Conservation (phyloP, 2,329 filamentous ascomycete species). For the Colletotrichum sp. region DNA sequence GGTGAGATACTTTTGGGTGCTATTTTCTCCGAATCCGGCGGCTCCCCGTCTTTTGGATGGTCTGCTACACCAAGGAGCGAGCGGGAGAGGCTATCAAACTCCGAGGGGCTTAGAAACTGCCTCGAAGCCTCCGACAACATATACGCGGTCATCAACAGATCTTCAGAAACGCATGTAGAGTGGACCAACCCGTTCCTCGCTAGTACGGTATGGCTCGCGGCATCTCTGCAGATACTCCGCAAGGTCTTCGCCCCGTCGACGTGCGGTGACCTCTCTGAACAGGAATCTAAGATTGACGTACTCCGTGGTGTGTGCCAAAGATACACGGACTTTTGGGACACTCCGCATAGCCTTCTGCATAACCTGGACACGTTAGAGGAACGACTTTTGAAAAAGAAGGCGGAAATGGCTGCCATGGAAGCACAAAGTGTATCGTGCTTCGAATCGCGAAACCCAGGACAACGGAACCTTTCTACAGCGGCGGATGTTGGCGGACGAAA, state of each 20-base stretch:
- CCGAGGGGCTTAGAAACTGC: background rate
- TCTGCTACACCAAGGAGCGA: background rate
- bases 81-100: background rate
- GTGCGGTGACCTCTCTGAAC: background rate
- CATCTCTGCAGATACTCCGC: background rate
- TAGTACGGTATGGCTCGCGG: background rate
- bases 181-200: background rate
- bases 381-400: accelerated
- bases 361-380: background rate
- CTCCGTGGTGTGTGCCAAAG: background rate
- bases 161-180: background rate
- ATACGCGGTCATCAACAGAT: background rate
- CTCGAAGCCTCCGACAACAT: background rate
- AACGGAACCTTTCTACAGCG: accelerated
- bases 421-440: background rate
- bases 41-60: background rate
- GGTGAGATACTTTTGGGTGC: background rate
- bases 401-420: background rate
- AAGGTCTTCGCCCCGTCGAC: background rate
- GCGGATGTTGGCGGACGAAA: background rate
- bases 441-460: background rate
- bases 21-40: background rate
- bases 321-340: background rate
- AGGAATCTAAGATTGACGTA: background rate
- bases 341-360: background rate